These are phyloP conservation scores for Passiflora organensis DNA, from an alignment of 345 rosid species.

Conservation along the genomic window DNA sequence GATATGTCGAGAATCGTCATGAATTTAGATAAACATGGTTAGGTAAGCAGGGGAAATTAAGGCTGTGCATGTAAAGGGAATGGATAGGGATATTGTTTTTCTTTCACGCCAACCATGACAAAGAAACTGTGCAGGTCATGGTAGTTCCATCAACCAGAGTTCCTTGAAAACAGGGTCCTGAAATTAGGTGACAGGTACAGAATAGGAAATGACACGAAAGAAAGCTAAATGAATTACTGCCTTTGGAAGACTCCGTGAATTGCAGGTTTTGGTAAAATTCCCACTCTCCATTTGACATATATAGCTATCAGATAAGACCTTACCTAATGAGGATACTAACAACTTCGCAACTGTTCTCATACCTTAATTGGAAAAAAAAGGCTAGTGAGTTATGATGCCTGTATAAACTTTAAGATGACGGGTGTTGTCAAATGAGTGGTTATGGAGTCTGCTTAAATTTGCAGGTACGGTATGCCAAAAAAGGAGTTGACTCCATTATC, in stretches of 20 bases:
- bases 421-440: too few species aligned
- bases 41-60: background rate
- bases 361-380: too few species aligned
- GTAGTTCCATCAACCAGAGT: constrained; percentile 19
- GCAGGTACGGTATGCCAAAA: too few species aligned
- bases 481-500: too few species aligned
- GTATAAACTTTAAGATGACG: too few species aligned
- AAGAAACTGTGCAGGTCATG: constrained; percentile 5
- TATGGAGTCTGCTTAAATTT: too few species aligned
- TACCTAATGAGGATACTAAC: too few species aligned
- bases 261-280: constrained; percentile 8
- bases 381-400: too few species aligned
- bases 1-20: too few species aligned
- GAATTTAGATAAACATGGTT: background rate
- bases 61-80: background rate
- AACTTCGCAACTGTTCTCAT: too few species aligned
- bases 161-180: background rate
- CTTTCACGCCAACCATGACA: constrained; percentile 17
- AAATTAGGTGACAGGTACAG: background rate
- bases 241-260: constrained; percentile 5
- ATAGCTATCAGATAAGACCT: too few species aligned
- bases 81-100: background rate
- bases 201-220: background rate
- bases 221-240: background rate
- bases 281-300: background rate